Conservation (phyloP, 2,329 filamentous ascomycete species). For the Hymenoscyphus fructigenus region DNA sequence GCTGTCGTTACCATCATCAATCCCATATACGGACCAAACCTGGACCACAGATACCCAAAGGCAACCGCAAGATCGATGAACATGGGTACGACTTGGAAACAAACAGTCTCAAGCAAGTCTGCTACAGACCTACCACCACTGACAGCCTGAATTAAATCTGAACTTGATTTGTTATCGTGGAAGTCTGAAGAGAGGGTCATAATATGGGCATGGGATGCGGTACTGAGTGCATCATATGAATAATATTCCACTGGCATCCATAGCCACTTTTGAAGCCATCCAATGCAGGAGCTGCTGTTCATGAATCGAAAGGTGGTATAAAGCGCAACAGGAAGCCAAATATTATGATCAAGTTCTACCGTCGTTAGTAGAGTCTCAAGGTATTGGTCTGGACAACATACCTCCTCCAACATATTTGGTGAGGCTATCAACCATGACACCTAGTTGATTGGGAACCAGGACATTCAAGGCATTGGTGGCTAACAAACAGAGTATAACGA, state of each 20-base stretch:
- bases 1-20: slow-evolving; percentile 48
- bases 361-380: slow-evolving; percentile 6
- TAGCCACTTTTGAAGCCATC: slow-evolving; percentile 49
- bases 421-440: slow-evolving; percentile 72
- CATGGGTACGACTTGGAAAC: slow-evolving; percentile 62
- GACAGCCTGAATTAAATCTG: slow-evolving; percentile 64
- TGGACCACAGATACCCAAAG: slow-evolving; percentile 57
- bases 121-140: slow-evolving; percentile 61
- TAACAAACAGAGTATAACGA: slow-evolving; percentile 69
- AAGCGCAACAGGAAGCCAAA: slow-evolving; percentile 52
- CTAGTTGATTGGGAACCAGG: slow-evolving; percentile 77
- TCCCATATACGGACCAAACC: slow-evolving; percentile 63
- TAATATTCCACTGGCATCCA: slow-evolving; percentile 57
- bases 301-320: slow-evolving; percentile 51
- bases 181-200: slow-evolving; percentile 71
- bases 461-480: slow-evolving; percentile 71
- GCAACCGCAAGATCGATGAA: slow-evolving; percentile 61
- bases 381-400: slow-evolving; percentile 13
- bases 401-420: slow-evolving; percentile 42
- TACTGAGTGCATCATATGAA: slow-evolving; percentile 56
- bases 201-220: slow-evolving; percentile 64
- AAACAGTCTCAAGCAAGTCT: slow-evolving; percentile 56
- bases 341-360: slow-evolving; percentile 39
- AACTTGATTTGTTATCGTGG: slow-evolving; percentile 63
- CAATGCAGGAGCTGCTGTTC: slow-evolving; percentile 51